Evolutionary conservation across 2,329 filamentous ascomycete species (phyloP), one percentile per base, ranked within the genome.

Genomic region (Davidsoniella neocaledoniae): DNA sequence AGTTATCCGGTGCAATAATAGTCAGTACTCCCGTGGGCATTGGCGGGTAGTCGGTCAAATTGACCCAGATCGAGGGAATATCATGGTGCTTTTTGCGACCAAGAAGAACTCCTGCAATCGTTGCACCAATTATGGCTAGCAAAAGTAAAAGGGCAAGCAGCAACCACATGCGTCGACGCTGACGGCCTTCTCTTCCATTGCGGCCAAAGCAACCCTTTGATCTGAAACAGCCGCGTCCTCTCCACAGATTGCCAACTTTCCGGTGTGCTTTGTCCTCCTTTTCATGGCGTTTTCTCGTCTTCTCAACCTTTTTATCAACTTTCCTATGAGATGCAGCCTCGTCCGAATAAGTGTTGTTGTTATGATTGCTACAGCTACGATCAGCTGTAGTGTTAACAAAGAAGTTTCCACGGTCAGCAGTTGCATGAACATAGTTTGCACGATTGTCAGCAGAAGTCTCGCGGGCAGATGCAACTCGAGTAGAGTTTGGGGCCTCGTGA

Each of bases 11-110:
- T 4, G 81, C 82, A 14, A 83, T 76, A 14, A 95, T 73, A 0
- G 86, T 93, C 54, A 85, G 72, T 16, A 90, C 73, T 0, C 88
- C 90, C 0, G 84, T 90, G 1, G 85, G 86, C 58, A 95, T 85
- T 0, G 87, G 82, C 16, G 88, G 88, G 56, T 85, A 94, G 46
- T 80, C 79, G 1, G 88, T 93, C 54, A 93, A 62, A 60, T 94
- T 94, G 51, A 94, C 70, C 82, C 86, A 95, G 47, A 69, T 68
- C 1, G 68, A 70, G n/a, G 64, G 41, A 25, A 19, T 43, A 23
- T 43, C 40, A 33, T 33, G 26, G 10, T 42, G 21, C 44, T 21
- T 46, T 21, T 41, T 46, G 26, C 36, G 33, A 33, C 23, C 47
- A 55, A 65, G 65, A 55, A 63, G 67, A 48, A 68, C 70, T 41